Conservation (phyloP, 768 basidiomycete genomes). For the Rhodotorula graminis region DNA sequence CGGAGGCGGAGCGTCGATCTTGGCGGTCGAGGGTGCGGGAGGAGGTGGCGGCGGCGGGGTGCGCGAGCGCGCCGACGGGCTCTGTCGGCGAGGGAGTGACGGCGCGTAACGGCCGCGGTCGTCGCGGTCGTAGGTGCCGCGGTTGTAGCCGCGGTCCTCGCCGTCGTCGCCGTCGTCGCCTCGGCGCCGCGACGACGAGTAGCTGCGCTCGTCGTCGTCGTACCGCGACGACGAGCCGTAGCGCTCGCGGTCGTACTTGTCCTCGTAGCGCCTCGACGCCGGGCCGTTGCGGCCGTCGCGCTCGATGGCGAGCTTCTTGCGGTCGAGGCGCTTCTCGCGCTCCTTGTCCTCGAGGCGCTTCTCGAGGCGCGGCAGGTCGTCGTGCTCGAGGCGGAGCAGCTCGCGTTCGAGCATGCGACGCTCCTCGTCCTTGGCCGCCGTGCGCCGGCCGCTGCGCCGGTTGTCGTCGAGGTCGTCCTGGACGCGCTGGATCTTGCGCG, state of each 20-base stretch:
- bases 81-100: conserved; percentile 52
- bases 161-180: background rate
- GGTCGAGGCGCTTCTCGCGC: conserved; percentile 68
- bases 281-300: conserved; percentile 75
- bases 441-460: conserved; percentile 63
- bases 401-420: conserved; percentile 80
- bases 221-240: conserved; percentile 41
- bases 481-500: conserved; percentile 75
- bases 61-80: conserved; percentile 34
- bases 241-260: conserved; percentile 46
- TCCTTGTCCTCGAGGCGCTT: conserved; percentile 73
- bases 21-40: conserved; percentile 23
- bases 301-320: conserved; percentile 69
- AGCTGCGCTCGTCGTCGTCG: conserved; percentile 30
- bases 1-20: conserved; percentile 51
- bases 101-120: conserved; percentile 50
- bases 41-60: conserved; percentile 38
- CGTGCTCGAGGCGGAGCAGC: conserved; percentile 76
- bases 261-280: conserved; percentile 47
- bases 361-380: conserved; percentile 85
- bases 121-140: conserved; percentile 36
- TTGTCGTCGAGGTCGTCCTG: conserved; percentile 89
- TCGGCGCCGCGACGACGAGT: conserved; percentile 1
- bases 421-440: conserved; percentile 74
- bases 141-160: conserved; percentile 33